Evolutionary conservation across 2,329 filamentous ascomycete species (phyloP).

Genomic region (Atkinsonella texensis): DNA sequence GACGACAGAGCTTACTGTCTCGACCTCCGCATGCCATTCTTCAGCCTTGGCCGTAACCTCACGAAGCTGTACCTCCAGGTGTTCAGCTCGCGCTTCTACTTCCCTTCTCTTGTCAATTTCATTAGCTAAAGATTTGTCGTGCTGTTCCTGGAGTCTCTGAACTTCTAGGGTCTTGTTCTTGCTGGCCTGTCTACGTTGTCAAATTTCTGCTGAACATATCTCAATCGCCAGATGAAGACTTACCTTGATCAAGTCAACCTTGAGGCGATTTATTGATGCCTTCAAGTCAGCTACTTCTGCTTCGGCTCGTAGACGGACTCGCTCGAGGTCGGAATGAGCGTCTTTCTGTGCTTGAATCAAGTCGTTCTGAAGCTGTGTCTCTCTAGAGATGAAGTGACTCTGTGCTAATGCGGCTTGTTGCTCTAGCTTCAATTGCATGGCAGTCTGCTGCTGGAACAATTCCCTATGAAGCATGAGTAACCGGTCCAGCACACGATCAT

Average conservation of each 20-base stretch:
- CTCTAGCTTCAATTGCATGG: conserved; percentile 13
- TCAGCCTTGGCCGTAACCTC: conserved; percentile 11
- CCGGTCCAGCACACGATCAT: neutral
- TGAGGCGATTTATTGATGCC: conserved; percentile 46
- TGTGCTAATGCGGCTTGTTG: conserved; percentile 10
- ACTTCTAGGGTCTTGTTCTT: conserved; percentile 50
- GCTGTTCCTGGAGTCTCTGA: conserved; percentile 35
- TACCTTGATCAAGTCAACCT: conserved; percentile 51
- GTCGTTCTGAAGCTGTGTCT: conserved; percentile 20
- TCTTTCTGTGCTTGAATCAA: conserved; percentile 35
- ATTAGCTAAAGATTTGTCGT: conserved; percentile 22
- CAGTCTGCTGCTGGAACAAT: conserved; percentile 15
- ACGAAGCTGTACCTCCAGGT: conserved; percentile 17
- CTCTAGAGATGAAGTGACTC: conserved; percentile 11
- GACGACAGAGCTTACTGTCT: conserved; percentile 13
- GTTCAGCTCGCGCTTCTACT: conserved; percentile 12
- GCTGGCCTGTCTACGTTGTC: conserved; percentile 31
- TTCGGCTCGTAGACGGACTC: conserved; percentile 37
- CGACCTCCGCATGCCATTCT: conserved; percentile 12
- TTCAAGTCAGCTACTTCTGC: conserved; percentile 53
- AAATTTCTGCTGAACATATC: neutral
- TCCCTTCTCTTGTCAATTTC: conserved; percentile 20
- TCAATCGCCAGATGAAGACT: neutral
- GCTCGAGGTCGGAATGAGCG: conserved; percentile 36
- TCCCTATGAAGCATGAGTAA: conserved; percentile 3